A percentile compares a stretch with the other conserved stretches of the same genome.
These are phyloP conservation scores for Kluyveromyces sp. DNA, from an alignment of 1,139 yeast species.

Conservation along the genomic window DNA sequence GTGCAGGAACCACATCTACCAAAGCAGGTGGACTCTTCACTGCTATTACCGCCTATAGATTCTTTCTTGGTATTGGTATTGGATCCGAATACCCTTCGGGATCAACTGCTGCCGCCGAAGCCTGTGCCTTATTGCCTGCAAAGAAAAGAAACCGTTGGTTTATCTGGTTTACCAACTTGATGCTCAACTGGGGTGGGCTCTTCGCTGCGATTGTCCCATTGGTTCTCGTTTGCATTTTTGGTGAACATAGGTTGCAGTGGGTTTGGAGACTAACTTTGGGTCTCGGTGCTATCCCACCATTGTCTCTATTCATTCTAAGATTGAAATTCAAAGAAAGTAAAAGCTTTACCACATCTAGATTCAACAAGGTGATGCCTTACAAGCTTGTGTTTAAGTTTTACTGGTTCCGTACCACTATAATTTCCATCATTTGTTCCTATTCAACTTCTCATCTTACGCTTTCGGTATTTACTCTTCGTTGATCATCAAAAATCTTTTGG, in stretches of 20 bases:
- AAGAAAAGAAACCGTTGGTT: slow-evolving; percentile 87
- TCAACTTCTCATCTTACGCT: slow-evolving; percentile 81
- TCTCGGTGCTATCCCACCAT: slow-evolving; percentile 85
- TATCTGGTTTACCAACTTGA: slow-evolving; percentile 78
- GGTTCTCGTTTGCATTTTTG: slow-evolving; percentile 78
- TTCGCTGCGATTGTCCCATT: slow-evolving; percentile 78
- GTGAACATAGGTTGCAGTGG: slow-evolving; percentile 58
- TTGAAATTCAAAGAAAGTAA: slow-evolving; percentile 66
- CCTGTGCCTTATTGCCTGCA: slow-evolving; percentile 66
- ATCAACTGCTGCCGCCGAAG: slow-evolving; percentile 90
- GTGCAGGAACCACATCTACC: slow-evolving; percentile 46
- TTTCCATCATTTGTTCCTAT: slow-evolving; percentile 77
- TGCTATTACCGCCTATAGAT: slow-evolving; percentile 76
- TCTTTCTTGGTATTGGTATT: slow-evolving; percentile 77
- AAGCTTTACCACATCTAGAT: slow-evolving; percentile 59
- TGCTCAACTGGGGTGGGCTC: slow-evolving; percentile 87
- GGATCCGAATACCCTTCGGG: slow-evolving; percentile 94
- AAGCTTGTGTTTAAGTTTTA: slow-evolving; percentile 66
- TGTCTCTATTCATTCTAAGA: slow-evolving; percentile 69
- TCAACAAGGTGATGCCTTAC: slow-evolving; percentile 67
- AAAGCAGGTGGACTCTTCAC: slow-evolving; percentile 62
- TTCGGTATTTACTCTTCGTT: slow-evolving; percentile 81
- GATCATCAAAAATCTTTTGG: slow-evolving; percentile 48
- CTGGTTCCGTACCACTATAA: slow-evolving; percentile 69
- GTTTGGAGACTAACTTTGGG: slow-evolving; percentile 91